A percentile compares a stretch with the other conserved stretches of the same genome.
Conservation (phyloP, 352 stramenopile species). For the Phytophthora brassicae region DNA sequence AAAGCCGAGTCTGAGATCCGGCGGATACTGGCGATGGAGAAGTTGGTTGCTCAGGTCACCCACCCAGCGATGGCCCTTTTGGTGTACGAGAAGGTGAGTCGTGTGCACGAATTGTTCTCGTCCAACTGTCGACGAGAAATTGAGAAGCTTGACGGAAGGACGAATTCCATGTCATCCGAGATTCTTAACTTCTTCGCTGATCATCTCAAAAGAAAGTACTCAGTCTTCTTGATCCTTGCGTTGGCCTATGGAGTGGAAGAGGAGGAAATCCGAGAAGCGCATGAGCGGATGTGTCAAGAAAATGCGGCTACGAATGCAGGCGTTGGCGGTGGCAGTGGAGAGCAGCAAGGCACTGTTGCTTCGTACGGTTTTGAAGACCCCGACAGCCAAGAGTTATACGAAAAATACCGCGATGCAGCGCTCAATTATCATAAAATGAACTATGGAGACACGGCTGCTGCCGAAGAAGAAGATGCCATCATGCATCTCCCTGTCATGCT, state of each 20-base stretch:
- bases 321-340: conserved; percentile 69
- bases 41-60: conserved; percentile 78
- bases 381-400: conserved; percentile 78
- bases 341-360: conserved; percentile 47
- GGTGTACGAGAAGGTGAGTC: conserved; percentile 88
- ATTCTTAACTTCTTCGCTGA: conserved; percentile 84
- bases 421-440: conserved; percentile 88
- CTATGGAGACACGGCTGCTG: conserved; percentile 70
- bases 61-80: conserved; percentile 79
- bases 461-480: conserved; percentile 87
- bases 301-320: conserved; percentile 73
- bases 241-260: conserved; percentile 76
- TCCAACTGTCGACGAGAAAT: conserved; percentile 81
- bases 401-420: conserved; percentile 83
- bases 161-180: conserved; percentile 48
- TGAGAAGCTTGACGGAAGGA: conserved; percentile 49
- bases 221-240: conserved; percentile 84
- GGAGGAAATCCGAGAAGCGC: conserved; percentile 76
- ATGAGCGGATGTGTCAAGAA: conserved; percentile 83
- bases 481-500: conserved; percentile 91
- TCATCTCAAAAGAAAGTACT: conserved; percentile 87
- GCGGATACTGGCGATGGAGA: conserved; percentile 85
- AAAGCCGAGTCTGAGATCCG: conserved; percentile 84
- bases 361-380: conserved; percentile 77
- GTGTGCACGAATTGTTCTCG: conserved; percentile 84